Conservation (phyloP, 108 stramenopile species). For the Nitzschia palea region DNA sequence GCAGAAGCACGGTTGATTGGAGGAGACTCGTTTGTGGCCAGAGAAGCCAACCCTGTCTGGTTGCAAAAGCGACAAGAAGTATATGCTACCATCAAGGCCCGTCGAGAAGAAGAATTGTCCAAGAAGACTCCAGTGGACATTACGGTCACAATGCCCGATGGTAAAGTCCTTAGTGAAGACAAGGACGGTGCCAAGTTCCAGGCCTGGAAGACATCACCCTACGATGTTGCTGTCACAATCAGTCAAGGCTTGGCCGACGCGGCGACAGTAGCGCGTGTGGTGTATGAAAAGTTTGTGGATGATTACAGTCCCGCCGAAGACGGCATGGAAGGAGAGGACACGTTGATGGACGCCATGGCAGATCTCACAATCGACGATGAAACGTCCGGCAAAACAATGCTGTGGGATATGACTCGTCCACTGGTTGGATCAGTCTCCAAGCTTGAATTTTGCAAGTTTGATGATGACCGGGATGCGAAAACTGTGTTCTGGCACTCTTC, state of each 20-base stretch:
- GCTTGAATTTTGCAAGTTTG: slow-evolving; percentile 92
- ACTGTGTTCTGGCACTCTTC: slow-evolving; percentile 99
- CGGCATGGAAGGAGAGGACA: slow-evolving; percentile 82
- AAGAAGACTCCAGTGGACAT: slow-evolving; percentile 80
- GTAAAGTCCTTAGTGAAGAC: slow-evolving; percentile 58
- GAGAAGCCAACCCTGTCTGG: slow-evolving; percentile 67
- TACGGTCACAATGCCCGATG: slow-evolving; percentile 95
- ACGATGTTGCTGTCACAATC: slow-evolving; percentile 90
- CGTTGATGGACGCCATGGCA: slow-evolving; percentile 67
- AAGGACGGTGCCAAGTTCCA: slow-evolving; percentile 47
- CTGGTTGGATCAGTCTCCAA: slow-evolving; percentile 87
- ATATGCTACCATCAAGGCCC: slow-evolving; percentile 60
- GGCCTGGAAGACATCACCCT: slow-evolving; percentile 82
- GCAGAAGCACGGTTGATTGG: slow-evolving; percentile 56
- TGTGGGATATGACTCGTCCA: slow-evolving; percentile 97
- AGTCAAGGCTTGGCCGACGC: slow-evolving; percentile 89
- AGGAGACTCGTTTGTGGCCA: slow-evolving; percentile 68
- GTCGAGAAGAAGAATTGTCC: slow-evolving; percentile 59
- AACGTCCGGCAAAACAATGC: slow-evolving; percentile 52
- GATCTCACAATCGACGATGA: slow-evolving; percentile 52
- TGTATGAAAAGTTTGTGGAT: slow-evolving; percentile 70
- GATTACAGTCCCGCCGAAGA: slow-evolving; percentile 80
- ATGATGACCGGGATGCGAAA: slow-evolving; percentile 86
- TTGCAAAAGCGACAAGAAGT: slow-evolving; percentile 59
- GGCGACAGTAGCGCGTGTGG: slow-evolving; percentile 85